Percentiles rank a stretch among this genome's conserved stretches.
Conservation (phyloP, 177 flowering plant species). For the Vitis hybrid region DNA sequence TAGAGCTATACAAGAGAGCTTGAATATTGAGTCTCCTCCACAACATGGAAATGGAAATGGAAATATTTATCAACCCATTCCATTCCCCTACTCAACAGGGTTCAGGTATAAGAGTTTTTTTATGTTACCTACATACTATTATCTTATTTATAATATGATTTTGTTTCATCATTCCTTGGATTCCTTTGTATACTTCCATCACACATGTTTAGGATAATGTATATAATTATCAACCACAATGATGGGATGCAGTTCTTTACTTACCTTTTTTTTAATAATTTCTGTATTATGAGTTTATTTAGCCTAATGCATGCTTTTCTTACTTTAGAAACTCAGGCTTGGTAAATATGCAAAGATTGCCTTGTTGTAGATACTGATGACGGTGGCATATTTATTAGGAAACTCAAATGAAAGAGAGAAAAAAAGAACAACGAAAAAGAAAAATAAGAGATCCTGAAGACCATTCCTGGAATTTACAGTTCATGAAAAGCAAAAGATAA, state of each 20-base stretch:
- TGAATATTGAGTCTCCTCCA: conserved; percentile 44
- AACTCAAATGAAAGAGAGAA: not conserved
- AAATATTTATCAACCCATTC: conserved; percentile 42
- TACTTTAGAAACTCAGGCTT: not conserved
- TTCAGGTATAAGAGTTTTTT: conserved; percentile 49
- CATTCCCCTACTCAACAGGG: conserved; percentile 54
- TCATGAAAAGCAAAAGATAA: not conserved
- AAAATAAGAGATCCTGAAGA: not conserved
- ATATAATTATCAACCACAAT: not conserved
- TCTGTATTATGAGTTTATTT: not conserved
- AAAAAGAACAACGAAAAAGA: too few relatives aligned
- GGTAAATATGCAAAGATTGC: not conserved
- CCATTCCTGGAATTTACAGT: too few relatives aligned
- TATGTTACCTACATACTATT: not conserved
- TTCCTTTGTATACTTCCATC: not conserved
- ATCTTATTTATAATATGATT: not conserved
- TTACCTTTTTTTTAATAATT: too few relatives aligned
- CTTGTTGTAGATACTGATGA: not conserved
- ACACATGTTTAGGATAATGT: not conserved
- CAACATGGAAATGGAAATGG: conserved; percentile 34
- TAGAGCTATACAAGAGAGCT: conserved; percentile 64
- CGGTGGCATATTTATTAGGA: not conserved
- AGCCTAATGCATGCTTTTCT: not conserved
- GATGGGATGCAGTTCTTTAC: too few relatives aligned
- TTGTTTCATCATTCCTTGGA: not conserved